Percentiles rank a stretch among this genome's conserved stretches.
These are phyloP conservation scores for Chaetomium sp. DNA, from an alignment of 2,329 filamentous ascomycete species.

Conservation along the genomic window DNA sequence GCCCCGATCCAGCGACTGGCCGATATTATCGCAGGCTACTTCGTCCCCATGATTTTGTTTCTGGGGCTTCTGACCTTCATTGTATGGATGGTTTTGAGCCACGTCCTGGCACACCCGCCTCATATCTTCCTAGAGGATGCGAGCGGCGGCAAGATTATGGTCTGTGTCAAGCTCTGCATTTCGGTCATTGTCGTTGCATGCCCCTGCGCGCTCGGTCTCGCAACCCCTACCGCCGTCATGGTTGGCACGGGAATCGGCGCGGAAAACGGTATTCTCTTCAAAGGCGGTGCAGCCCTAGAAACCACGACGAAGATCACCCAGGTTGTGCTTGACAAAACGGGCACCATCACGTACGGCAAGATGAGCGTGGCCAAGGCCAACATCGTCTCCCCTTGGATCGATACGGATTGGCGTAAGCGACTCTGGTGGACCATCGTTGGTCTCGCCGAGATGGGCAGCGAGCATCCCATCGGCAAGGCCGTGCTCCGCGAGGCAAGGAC, in stretches of 20 bases:
- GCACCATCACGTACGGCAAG: conserved; percentile 89
- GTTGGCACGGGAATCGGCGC: conserved; percentile 97
- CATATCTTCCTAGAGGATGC: conserved; percentile 78
- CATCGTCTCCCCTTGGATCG: conserved; percentile 69
- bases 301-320: conserved; percentile 87
- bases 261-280: conserved; percentile 95
- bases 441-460: conserved; percentile 91
- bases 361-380: conserved; percentile 84
- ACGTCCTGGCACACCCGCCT: conserved; percentile 80
- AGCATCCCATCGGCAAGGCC: conserved; percentile 93
- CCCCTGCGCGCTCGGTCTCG: conserved; percentile 92
- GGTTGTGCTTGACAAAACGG: conserved; percentile 93
- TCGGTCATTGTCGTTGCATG: conserved; percentile 98
- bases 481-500: conserved; percentile 75
- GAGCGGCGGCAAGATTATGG: conserved; percentile 91
- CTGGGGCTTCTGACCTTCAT: conserved; percentile 85
- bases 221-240: conserved; percentile 97
- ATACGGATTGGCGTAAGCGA: conserved; percentile 66
- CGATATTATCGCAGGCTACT: conserved; percentile 88
- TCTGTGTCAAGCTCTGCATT: conserved; percentile 95
- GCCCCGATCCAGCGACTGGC: conserved; percentile 94
- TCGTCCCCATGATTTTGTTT: conserved; percentile 84
- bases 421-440: conserved; percentile 97
- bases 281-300: conserved; percentile 90
- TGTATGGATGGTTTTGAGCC: conserved; percentile 92